Evolutionary conservation across 345 rosid species (phyloP), one percentile per base, ranked within the genome.

Genomic region (Mangifera indica): DNA sequence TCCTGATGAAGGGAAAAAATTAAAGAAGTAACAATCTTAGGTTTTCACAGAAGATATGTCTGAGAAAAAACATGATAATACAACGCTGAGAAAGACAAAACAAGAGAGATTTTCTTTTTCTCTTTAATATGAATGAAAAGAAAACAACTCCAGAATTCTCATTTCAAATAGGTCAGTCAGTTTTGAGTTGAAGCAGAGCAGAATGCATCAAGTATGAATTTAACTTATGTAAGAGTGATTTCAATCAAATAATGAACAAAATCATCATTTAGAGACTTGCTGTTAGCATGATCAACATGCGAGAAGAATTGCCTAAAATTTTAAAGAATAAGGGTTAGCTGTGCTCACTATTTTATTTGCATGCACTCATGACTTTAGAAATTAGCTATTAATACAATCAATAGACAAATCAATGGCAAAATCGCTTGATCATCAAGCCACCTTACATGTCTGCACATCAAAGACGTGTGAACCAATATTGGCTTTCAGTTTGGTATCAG

Each of bases 1-100:
- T 93, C 97, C 98, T 93, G 85, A 74, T 72, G 72, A 57, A 68
- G 34, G 70, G 52, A 25, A 45, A 44, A 40, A 11, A 42, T n/a
- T 1, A 29, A 29, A 29, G 3, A 29, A 3, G 32, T 3, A 29
- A 29, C 32, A 29, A 29, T 29, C 32, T 29, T 29, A 29, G 32
- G 32, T 29, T 29, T 29, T 29, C 32, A 29, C 32, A 37, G 42
- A 37, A 37, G 42, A 37, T 37, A 37, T 1, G 10, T 37, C 42
- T 6, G 42, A 37, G 42, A 37, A 37, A 37, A 7, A n/a, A 37
- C 8, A 37, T 37, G 42, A 6, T 37, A 37, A 37, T 37, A 6
- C 42, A 37, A 37, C 1, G 42, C 42, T 37, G 8, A 37, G 42
- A 7, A 37, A 37, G 42, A 37, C 9, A 37, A 37, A 37, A 37